phyloP scores from a whole-genome alignment of 2,329 filamentous ascomycete species.

The Fusarium sp. region DNA sequence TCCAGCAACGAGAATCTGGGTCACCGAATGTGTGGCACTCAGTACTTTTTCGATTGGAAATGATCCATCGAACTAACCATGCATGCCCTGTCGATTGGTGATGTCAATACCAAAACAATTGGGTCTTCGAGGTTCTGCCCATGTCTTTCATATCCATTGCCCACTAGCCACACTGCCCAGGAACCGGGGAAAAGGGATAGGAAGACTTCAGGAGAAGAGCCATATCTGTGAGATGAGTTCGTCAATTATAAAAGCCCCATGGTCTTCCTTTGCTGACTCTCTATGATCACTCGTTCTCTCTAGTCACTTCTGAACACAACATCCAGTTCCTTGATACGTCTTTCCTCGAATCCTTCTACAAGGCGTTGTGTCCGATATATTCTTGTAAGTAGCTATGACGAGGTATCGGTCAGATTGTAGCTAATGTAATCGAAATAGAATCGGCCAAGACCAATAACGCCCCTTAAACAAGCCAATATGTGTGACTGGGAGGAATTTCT shows the following conservation, averaged over 20 bases:
- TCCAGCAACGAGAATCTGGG: constrained; percentile 31
- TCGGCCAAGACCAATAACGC: neutral
- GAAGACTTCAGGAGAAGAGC: neutral
- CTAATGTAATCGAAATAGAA: constrained; percentile 10
- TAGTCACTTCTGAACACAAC: neutral
- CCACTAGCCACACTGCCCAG: constrained; percentile 16
- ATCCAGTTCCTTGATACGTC: neutral
- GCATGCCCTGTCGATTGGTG: constrained; percentile 14
- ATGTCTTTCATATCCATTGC: constrained; percentile 9
- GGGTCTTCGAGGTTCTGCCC: constrained; percentile 13
- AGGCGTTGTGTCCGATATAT: neutral
- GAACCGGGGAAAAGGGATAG: constrained; percentile 11
- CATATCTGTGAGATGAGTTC: neutral
- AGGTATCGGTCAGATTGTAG: neutral
- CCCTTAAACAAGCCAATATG: constrained; percentile 62
- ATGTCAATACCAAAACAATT: constrained; percentile 23
- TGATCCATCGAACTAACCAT: constrained; percentile 19
- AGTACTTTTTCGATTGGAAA: constrained; percentile 16
- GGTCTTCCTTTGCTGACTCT: neutral
- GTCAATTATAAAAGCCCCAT: constrained; percentile 29
- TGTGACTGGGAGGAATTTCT: constrained; percentile 80
- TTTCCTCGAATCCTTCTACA: neutral
- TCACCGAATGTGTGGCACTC: constrained; percentile 10
- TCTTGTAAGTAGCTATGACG: constrained; percentile 8
- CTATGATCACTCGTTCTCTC: neutral